Conservation (phyloP, 345 rosid species). For the Brassica nigra region DNA sequence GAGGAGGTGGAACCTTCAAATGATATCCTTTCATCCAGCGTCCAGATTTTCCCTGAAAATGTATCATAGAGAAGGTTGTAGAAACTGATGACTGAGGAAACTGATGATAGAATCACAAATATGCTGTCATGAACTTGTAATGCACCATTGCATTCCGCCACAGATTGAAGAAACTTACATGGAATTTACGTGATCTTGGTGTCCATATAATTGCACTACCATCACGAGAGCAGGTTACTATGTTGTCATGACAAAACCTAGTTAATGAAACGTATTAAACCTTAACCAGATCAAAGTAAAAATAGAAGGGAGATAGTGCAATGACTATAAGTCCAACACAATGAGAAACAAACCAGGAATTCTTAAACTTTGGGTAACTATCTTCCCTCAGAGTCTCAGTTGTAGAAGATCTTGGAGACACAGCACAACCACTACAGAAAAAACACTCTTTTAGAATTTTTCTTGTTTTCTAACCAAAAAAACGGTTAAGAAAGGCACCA, state of each 20-base stretch:
- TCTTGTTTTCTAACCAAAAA: conserved; percentile 13
- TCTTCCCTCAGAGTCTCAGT: conserved; percentile 83
- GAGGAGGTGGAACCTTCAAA: conserved; percentile 99
- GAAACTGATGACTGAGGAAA: neutral
- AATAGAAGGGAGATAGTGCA: conserved; percentile 13
- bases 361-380: conserved; percentile 80
- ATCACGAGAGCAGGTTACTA: conserved; percentile 98
- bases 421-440: conserved; percentile 83
- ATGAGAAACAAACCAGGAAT: conserved; percentile 67
- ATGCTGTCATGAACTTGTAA: conserved; percentile 17
- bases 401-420: conserved; percentile 71
- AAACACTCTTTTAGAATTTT: conserved; percentile 9
- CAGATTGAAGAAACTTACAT: conserved; percentile 56
- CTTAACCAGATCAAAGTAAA: conserved; percentile 22
- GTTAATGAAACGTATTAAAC: conserved; percentile 21
- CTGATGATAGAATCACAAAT: conserved; percentile 11
- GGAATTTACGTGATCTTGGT: conserved; percentile 82
- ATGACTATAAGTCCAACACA: conserved; percentile 22
- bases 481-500: conserved; percentile 22
- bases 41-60: conserved; percentile 78
- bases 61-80: conserved; percentile 15
- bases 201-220: conserved; percentile 99
- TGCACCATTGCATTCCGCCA: neutral
- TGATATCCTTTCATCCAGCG: conserved; percentile 93
- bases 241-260: conserved; percentile 97